Percentiles rank a stretch among this genome's conserved stretches.
phyloP scores from a whole-genome alignment of 2,329 filamentous ascomycete genomes.

The Mycosphaerella sp. region DNA sequence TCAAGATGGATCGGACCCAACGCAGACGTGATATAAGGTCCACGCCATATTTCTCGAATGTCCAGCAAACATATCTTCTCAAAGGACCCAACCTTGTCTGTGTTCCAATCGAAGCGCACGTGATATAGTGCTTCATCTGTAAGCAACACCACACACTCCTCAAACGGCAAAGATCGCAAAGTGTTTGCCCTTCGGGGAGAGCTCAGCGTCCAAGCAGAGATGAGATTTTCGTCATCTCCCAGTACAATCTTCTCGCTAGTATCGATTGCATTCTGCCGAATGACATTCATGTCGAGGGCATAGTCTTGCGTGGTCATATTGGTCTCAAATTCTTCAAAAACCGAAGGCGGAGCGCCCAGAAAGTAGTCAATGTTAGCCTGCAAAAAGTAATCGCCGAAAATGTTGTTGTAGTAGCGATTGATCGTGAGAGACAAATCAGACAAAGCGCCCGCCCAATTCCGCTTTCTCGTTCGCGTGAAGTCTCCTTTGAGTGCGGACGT shows the following conservation, averaged over 20 bases:
- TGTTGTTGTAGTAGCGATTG: slow-evolving; percentile 72
- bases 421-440: slow-evolving; percentile 87
- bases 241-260: slow-evolving; percentile 81
- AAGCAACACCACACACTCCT: slow-evolving; percentile 80
- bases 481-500: slow-evolving; percentile 95
- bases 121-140: slow-evolving; percentile 81
- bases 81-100: slow-evolving; percentile 89
- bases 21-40: slow-evolving; percentile 86
- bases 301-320: slow-evolving; percentile 92
- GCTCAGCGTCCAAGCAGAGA: slow-evolving; percentile 83
- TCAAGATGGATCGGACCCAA: slow-evolving; percentile 71
- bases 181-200: slow-evolving; percentile 67
- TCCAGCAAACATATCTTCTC: slow-evolving; percentile 75
- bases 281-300: slow-evolving; percentile 74
- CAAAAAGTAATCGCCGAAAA: slow-evolving; percentile 96
- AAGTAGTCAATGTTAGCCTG: slow-evolving; percentile 96
- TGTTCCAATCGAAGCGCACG: slow-evolving; percentile 88
- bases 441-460: slow-evolving; percentile 83
- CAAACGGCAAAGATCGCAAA: slow-evolving; percentile 62
- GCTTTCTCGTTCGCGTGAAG: slow-evolving; percentile 84
- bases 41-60: slow-evolving; percentile 65
- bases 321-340: slow-evolving; percentile 91
- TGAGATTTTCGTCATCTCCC: slow-evolving; percentile 69
- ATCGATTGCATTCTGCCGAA: slow-evolving; percentile 85
- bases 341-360: slow-evolving; percentile 72